Base-by-base conservation (phyloP, 2,329 filamentous ascomycete genomes). In the Myriosclerotinia scirpicola region DNA sequence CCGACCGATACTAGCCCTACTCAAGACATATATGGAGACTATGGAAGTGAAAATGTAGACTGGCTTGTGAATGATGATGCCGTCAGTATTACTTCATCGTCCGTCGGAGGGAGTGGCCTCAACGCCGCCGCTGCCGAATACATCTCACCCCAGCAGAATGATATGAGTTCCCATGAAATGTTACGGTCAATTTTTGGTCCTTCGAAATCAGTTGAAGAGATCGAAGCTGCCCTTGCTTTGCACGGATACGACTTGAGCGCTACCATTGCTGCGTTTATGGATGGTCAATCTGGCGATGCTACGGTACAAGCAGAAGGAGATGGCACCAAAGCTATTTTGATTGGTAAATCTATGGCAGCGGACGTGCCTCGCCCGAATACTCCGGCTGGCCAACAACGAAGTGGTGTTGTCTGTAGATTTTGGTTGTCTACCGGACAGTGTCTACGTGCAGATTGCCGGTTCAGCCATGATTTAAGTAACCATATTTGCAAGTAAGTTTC, bases 131-230 rank as follows among this genome's bases (percentile, higher is more conserved):
- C 92, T 6, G 90, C 93, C 34, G 93, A 97, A 77, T 97, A 87
- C 80, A 82, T 89, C 58, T 81, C 82, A 67, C 81, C 84, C 17
- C 84, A 86, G 60, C 86, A 89, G 90, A 75, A 86, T 66, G 93
- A 98, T 75, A 98, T 99, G 94, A 96, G 92, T 67, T 94, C 95
- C 0, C 97, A 97, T 79, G 95, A 99, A 76, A 98, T 99, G 86
- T 84, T 99, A 66, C 91, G 95, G 69, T 97, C 94, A 7, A 96
- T 99, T 52, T 83, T 99, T 36, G 92, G 94, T 58, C 92, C 95
- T 73, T 88, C 92, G 65, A 90, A 91, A 75, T 90, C 92, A 2
- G 94, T 98, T 74, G 93, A 98, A 62, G 95, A 99, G 78, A 94
- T 99, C 58, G 93, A 97, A 76, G 85, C 88, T n/a, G 92, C 94